These are phyloP conservation scores for Solanum chaucha DNA, from an alignment of 257 asterid species.

Conservation along the genomic window DNA sequence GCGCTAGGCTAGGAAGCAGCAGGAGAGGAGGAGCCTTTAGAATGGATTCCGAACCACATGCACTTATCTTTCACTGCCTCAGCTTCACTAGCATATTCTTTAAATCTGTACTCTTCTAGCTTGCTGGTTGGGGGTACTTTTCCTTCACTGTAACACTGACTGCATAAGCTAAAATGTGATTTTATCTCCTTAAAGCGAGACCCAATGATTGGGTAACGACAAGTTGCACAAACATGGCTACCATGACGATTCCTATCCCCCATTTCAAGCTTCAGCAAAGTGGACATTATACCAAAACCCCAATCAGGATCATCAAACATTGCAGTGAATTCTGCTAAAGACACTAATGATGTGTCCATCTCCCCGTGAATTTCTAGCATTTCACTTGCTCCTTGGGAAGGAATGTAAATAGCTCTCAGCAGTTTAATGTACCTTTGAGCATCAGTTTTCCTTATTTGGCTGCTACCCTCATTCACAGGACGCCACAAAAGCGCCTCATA, in stretches of 20 bases:
- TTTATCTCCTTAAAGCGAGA: conserved; percentile 88
- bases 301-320: conserved; percentile 93
- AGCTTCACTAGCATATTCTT: conserved; percentile 71
- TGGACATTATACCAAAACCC: conserved; percentile 78
- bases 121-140: conserved; percentile 69
- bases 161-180: conserved; percentile 62
- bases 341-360: conserved; percentile 37
- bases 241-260: conserved; percentile 96
- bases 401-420: conserved; percentile 75
- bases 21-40: conserved; percentile 56
- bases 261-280: conserved; percentile 63
- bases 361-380: conserved; percentile 79
- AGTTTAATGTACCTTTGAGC: conserved; percentile 59
- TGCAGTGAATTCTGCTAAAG: conserved; percentile 46
- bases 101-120: conserved; percentile 79
- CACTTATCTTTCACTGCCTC: conserved; percentile 91
- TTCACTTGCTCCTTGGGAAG: conserved; percentile 70
- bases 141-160: conserved; percentile 87
- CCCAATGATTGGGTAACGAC: conserved; percentile 83
- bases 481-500: conserved; percentile 88
- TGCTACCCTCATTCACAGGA: conserved; percentile 66
- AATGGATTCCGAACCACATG: conserved; percentile 66
- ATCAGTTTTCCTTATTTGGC: conserved; percentile 66
- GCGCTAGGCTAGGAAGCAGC: conserved; percentile 18
- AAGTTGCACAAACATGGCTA: conserved; percentile 66